Conservation (phyloP, 306 rosid genomes). For the Vigna radiata region DNA sequence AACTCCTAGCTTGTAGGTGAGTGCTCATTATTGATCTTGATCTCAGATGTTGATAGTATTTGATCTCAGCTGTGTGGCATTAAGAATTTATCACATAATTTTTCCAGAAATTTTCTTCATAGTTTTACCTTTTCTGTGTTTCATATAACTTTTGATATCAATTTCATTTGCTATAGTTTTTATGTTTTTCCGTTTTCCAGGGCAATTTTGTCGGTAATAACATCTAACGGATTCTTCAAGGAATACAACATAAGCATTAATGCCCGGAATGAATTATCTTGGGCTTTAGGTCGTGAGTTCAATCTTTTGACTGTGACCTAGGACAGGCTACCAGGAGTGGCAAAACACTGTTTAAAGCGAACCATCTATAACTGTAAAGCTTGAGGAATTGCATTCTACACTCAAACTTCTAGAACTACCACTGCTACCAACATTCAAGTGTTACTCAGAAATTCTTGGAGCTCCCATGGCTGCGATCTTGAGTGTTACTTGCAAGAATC, state of each 20-base stretch:
- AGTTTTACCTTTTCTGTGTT: background rate
- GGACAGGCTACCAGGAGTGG: constrained; percentile 54
- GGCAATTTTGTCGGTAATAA: constrained; percentile 70
- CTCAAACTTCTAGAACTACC: constrained; percentile 12
- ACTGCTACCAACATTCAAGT: constrained; percentile 24
- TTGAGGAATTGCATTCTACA: constrained; percentile 22
- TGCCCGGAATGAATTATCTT: constrained; percentile 64
- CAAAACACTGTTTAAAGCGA: background rate
- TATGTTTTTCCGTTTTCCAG: constrained; percentile 53
- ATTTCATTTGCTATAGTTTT: constrained; percentile 36
- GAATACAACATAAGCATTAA: constrained; percentile 75
- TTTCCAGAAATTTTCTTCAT: background rate
- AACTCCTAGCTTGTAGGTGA: constrained; percentile 75
- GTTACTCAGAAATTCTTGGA: constrained; percentile 7
- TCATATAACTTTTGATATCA: constrained; percentile 8
- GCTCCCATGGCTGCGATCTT: constrained; percentile 6
- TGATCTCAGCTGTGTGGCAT: background rate
- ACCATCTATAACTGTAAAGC: constrained; percentile 14
- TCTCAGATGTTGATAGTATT: background rate
- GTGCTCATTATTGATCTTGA: constrained; percentile 42
- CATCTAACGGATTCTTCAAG: constrained; percentile 74
- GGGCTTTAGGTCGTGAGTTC: constrained; percentile 75
- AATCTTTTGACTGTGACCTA: constrained; percentile 60
- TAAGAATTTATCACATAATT: background rate
- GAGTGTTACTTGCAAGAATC: constrained; percentile 37